Conservation (phyloP, 805 yeast genomes). For the Kregervanrija pseudodelftensis region DNA sequence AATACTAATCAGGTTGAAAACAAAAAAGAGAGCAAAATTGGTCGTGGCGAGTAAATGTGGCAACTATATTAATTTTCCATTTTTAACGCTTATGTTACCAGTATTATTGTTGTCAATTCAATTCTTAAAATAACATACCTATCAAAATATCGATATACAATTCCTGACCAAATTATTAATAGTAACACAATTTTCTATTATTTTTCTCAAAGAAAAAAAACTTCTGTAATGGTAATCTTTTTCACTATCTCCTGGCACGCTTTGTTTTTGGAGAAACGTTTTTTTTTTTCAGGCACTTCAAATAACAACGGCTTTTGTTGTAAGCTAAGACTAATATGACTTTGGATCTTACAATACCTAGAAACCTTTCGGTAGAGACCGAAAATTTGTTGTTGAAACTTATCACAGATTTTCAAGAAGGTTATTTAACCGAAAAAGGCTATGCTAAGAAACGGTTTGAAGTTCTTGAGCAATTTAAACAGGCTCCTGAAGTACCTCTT, state of each 20-base stretch:
- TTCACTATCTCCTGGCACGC: too few relatives aligned
- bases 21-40: neutral
- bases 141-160: too few relatives aligned
- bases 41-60: neutral
- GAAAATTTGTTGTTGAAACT: constrained; percentile 35
- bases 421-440: constrained; percentile 69
- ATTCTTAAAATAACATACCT: too few relatives aligned
- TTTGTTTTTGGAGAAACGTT: too few relatives aligned
- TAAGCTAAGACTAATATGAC: neutral
- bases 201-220: too few relatives aligned
- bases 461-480: constrained; percentile 21
- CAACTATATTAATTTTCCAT: neutral
- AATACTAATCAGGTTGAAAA: too few relatives aligned
- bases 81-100: too few relatives aligned
- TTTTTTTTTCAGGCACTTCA: neutral
- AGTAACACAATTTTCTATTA: too few relatives aligned
- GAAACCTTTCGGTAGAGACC: constrained; percentile 29
- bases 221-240: too few relatives aligned
- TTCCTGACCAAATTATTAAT: too few relatives aligned
- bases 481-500: neutral
- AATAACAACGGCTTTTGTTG: neutral
- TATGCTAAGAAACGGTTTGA: constrained; percentile 51
- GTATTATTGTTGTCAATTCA: too few relatives aligned
- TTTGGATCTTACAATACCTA: constrained; percentile 44
- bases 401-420: constrained; percentile 51